Conservation (phyloP, 1,284 basidiomycete species). For the Tilletia horrida region DNA sequence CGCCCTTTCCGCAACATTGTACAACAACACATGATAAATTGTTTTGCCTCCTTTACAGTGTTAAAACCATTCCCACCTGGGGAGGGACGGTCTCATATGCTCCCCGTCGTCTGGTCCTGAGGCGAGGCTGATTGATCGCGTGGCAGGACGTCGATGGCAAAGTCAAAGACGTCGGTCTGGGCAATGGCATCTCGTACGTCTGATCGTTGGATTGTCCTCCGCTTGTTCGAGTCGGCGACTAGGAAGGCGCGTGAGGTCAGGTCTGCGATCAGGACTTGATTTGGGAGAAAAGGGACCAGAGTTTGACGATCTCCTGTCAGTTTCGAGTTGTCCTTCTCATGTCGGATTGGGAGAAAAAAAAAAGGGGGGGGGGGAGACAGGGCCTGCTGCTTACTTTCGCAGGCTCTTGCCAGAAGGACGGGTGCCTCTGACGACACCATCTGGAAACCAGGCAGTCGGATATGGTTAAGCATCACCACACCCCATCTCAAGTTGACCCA, state of each 20-base stretch:
- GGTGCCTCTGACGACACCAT: constrained; percentile 55
- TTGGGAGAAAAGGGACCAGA: constrained; percentile 19
- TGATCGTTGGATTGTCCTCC: constrained; percentile 50
- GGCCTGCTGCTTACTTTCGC: constrained; percentile 53
- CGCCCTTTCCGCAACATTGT: too few relatives aligned
- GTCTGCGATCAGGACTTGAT: constrained; percentile 51
- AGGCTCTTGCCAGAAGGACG: constrained; percentile 52
- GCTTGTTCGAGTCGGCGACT: constrained; percentile 51
- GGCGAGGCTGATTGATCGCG: constrained; percentile 17
- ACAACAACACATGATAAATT: too few relatives aligned
- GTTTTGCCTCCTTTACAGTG: too few relatives aligned
- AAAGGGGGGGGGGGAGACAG: constrained; percentile 1
- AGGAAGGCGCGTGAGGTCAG: constrained; percentile 52
- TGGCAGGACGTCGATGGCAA: constrained; percentile 53
- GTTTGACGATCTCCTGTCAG: not conserved
- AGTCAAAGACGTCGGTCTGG: constrained; percentile 53
- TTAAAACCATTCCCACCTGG: too few relatives aligned
- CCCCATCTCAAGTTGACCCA: not conserved
- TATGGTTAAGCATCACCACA: not conserved
- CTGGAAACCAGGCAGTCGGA: constrained; percentile 16
- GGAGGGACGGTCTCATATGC: too few relatives aligned
- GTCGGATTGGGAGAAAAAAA: too few relatives aligned
- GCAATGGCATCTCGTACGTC: constrained; percentile 51
- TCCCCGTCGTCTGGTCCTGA: not conserved
- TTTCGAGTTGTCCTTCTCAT: not conserved